Conservation (phyloP, 805 yeast species). For the Pichia insulana region DNA sequence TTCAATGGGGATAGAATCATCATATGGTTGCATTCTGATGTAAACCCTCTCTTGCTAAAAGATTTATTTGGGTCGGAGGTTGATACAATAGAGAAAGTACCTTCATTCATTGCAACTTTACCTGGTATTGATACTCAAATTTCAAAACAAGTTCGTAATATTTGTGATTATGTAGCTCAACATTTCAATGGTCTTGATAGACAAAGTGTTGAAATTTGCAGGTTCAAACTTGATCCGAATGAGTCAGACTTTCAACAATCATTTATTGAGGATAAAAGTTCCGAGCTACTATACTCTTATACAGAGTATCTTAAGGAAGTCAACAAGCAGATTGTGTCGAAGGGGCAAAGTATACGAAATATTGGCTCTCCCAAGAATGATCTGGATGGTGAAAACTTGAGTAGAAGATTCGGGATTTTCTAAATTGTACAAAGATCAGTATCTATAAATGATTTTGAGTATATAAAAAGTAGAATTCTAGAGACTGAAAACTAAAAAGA, state of each 20-base stretch:
- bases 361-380: not conserved
- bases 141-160: conserved; percentile 55
- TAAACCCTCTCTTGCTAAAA: conserved; percentile 54
- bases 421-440: not conserved
- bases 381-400: conserved; percentile 11
- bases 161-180: conserved; percentile 48
- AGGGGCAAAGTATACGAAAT: conserved; percentile 24
- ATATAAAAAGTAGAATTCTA: too few species aligned
- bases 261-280: conserved; percentile 65
- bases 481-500: too few species aligned
- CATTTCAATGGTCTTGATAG: conserved; percentile 30
- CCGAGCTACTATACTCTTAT: conserved; percentile 47
- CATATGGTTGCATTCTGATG: conserved; percentile 63
- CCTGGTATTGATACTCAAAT: conserved; percentile 67
- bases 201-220: conserved; percentile 48
- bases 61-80: conserved; percentile 64
- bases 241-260: conserved; percentile 47
- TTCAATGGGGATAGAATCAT: conserved; percentile 57
- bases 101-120: conserved; percentile 43
- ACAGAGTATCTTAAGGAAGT: conserved; percentile 58
- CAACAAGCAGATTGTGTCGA: conserved; percentile 54
- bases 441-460: too few species aligned
- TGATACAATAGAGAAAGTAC: conserved; percentile 37
- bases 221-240: conserved; percentile 57
- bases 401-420: conserved; percentile 11